Evolutionary conservation across 306 rosid genomes (phyloP), one percentile per base, ranked within the genome.

Genomic region (Castanea crenata): DNA sequence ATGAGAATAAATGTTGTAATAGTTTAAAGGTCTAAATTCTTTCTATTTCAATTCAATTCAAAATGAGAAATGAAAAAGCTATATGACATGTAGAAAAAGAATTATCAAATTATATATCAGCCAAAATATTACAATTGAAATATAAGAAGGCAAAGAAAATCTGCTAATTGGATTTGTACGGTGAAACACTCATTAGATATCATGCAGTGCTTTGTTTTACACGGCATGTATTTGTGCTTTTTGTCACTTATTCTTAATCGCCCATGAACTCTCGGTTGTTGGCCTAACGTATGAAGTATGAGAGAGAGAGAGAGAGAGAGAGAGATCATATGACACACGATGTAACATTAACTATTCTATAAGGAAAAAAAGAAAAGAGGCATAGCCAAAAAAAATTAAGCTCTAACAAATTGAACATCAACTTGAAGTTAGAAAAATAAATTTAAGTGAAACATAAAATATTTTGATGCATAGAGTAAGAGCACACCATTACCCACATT

Each of bases 221-320:
- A 20, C 6, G 23, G 29, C 65, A n/a, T 21, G 70, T 20, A 4
- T 14, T 25, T 35, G 23, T 18, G 70, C 38, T 12, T 21, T 71
- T 62, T 85, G 78, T 55, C 71, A 76, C 73, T 83, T 71, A 44
- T 67, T 79, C 51, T 74, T 38, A 69, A 83, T 74, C 78, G 71
- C 67, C 16, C 54, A 49, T 49, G 14, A 81, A 64, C 74, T 63
- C 81, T 55, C 5, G 74, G 86, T 83, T 83, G 83, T 85, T 78
- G 85, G 70, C 84, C 83, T 84, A 63, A 84, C 79, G 55, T 49
- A 15, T 46, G 75, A 69, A 69, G 34, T 19, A 18, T 59, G 55
- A 41, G 46, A 41, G 41, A 25, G 27, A 25, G 27, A 25, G 27
- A 25, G 6, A 34, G 32, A 31, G 34, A 32, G 55, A 56, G 51